Percentiles rank a stretch among this genome's conserved stretches.
Evolutionary conservation across 345 rosid genomes (phyloP).

Genomic region (Cardamine resedifolia): DNA sequence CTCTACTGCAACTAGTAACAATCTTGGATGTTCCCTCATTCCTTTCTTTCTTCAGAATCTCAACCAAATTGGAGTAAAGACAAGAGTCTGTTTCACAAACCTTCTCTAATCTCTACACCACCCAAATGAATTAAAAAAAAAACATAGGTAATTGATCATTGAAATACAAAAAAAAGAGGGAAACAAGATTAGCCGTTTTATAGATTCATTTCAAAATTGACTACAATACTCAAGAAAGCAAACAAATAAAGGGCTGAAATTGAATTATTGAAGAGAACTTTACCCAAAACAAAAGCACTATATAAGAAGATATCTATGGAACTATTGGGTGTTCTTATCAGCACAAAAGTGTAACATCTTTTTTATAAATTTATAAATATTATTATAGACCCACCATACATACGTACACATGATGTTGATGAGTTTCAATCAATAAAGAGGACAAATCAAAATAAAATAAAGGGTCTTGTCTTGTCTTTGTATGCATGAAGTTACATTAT

Average conservation of each 20-base stretch:
- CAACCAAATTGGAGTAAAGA: conserved; percentile 58
- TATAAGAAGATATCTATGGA: neutral
- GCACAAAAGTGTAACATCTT: conserved; percentile 15
- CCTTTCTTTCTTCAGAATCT: conserved; percentile 69
- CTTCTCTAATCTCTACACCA: conserved; percentile 69
- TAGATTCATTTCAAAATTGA: conserved; percentile 15
- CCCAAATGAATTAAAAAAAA: neutral
- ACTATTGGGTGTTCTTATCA: conserved; percentile 26
- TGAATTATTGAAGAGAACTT: conserved; percentile 17
- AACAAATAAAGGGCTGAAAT: conserved; percentile 25
- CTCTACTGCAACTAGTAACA: conserved; percentile 65
- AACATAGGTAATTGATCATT: neutral
- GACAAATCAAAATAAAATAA: conserved; percentile 6
- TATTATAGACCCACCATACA: conserved; percentile 12
- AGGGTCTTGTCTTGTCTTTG: conserved; percentile 18
- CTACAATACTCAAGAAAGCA: conserved; percentile 29
- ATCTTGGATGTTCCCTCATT: conserved; percentile 57
- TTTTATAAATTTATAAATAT: neutral
- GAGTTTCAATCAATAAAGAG: conserved; percentile 23
- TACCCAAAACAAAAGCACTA: conserved; percentile 15
- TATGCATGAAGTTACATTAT: conserved; percentile 23
- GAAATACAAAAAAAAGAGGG: neutral
- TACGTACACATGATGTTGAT: conserved; percentile 27
- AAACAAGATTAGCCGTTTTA: neutral
- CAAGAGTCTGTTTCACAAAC: conserved; percentile 57